Base-by-base conservation (phyloP, 441 rosid genomes). In the Isatis lusitanica region DNA sequence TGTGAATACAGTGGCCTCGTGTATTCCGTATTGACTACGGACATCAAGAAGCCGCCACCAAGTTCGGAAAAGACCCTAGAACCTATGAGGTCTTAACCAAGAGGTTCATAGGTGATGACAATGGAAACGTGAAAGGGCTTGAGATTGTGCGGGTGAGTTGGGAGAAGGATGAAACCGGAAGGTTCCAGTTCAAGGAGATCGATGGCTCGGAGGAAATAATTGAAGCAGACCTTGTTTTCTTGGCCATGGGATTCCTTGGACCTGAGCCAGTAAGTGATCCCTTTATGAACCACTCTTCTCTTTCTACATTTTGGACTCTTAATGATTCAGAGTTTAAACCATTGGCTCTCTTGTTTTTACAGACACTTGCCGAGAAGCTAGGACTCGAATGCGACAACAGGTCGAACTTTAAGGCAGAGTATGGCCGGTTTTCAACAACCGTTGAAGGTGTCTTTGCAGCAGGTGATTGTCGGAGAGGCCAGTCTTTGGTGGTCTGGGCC, bases 171-270 rank as follows among this genome's bases (percentile, higher is more conserved):
- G 90, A 86, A 4, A 72, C 82, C 24, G 99, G 99, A 50, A 89
- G 74, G 81, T 94, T 96, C 75, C 92, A 90, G 53, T 84, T 92
- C 66, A 90, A 91, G 85, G 99, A 94, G 79, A 79, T 94, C 0
- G 93, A 96, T 77, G 98, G 98, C 64, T 81, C 89, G 0, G 92
- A 91, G 81, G 98, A 94, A 79, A 85, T 84, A 51, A 87, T 96
- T 9, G 96, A 85, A 74, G 98, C 98, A 5, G 98, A 96, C 78
- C 89, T 96, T 7, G 95, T 92, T 50, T 79, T 96, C 31, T 84
- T 96, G 42, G 99, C 99, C 38, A 92, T 96, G 99, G 99, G 99
- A 7, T 96, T 96, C 84, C 97, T 96, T 9, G 99, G 99, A 55
- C 99, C 99, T 1, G 99, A 96, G 71, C 66, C 85, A 66, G 99